Evolutionary conservation across 1,284 basidiomycete genomes (phyloP).

Genomic region (Neolentinus lepideus): DNA sequence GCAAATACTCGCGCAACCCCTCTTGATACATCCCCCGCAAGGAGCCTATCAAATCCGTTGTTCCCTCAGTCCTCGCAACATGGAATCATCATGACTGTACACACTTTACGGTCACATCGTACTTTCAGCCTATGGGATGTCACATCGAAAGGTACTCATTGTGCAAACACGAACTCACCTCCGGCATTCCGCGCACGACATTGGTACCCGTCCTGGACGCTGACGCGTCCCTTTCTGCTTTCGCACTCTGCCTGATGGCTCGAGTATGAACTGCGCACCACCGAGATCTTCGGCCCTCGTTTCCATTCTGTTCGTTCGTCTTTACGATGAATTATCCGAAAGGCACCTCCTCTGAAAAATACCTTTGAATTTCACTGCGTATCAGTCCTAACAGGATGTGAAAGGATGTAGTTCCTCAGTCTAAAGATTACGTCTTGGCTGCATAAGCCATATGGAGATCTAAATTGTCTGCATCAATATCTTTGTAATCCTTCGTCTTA

Average conservation of each 20-base stretch:
- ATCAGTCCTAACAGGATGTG: too few relatives aligned
- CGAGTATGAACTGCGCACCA: background rate
- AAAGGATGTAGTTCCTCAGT: too few relatives aligned
- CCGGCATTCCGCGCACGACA: conserved; percentile 69
- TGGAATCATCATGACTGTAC: conserved; percentile 2
- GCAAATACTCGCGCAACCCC: conserved; percentile 65
- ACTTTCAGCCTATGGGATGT: conserved; percentile 48
- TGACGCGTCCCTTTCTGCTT: conserved; percentile 14
- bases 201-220: conserved; percentile 45
- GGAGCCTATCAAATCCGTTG: conserved; percentile 39
- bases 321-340: too few relatives aligned
- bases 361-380: too few relatives aligned
- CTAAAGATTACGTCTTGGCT: too few relatives aligned
- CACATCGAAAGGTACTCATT: background rate
- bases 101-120: conserved; percentile 62
- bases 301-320: background rate
- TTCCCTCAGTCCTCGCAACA: conserved; percentile 4
- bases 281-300: background rate
- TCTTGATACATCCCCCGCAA: conserved; percentile 62
- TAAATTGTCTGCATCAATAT: too few relatives aligned
- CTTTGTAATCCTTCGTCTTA: too few relatives aligned
- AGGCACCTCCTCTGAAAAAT: too few relatives aligned
- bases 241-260: background rate
- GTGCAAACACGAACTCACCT: conserved; percentile 26
- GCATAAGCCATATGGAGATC: too few relatives aligned